These are phyloP conservation scores for Trichoderma gamsii DNA, from an alignment of 495 filamentous ascomycete species.

Conservation along the genomic window DNA sequence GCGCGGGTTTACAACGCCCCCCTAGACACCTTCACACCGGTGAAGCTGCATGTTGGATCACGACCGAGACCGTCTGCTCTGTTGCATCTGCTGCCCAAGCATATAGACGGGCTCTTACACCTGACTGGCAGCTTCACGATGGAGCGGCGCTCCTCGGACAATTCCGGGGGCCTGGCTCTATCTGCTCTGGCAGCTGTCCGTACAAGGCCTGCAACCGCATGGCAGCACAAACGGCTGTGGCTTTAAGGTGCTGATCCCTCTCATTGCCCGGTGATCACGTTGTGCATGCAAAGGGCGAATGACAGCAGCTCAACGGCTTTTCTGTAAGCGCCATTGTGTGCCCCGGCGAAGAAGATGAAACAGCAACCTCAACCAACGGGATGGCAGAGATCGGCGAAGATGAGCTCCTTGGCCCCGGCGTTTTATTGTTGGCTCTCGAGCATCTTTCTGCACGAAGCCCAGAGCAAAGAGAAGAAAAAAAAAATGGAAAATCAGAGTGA, in stretches of 20 bases:
- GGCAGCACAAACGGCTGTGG: neutral
- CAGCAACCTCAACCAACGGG: neutral
- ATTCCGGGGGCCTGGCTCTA: neutral
- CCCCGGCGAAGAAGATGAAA: slow-evolving; percentile 8
- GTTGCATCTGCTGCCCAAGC: neutral
- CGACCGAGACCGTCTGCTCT: neutral
- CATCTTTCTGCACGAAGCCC: neutral
- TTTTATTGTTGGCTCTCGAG: neutral
- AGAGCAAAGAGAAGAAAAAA: neutral
- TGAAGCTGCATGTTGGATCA: neutral
- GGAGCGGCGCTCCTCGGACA: neutral
- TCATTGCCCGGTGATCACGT: slow-evolving; percentile 11
- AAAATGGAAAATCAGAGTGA: neutral
- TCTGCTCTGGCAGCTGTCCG: neutral
- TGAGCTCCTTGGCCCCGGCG: slow-evolving; percentile 1
- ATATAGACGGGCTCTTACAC: too few species aligned
- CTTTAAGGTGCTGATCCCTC: slow-evolving; percentile 12
- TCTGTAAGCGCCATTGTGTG: slow-evolving; percentile 9
- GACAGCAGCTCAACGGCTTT: neutral
- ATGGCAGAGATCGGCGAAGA: slow-evolving; percentile 7
- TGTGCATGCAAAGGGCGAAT: neutral
- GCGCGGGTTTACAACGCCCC: neutral
- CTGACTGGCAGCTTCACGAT: neutral
- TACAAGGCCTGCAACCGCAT: neutral
- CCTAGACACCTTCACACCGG: neutral